These are phyloP conservation scores for Neofusicoccum kwambonambiense DNA, from an alignment of 2,329 filamentous ascomycete species.

Conservation along the genomic window DNA sequence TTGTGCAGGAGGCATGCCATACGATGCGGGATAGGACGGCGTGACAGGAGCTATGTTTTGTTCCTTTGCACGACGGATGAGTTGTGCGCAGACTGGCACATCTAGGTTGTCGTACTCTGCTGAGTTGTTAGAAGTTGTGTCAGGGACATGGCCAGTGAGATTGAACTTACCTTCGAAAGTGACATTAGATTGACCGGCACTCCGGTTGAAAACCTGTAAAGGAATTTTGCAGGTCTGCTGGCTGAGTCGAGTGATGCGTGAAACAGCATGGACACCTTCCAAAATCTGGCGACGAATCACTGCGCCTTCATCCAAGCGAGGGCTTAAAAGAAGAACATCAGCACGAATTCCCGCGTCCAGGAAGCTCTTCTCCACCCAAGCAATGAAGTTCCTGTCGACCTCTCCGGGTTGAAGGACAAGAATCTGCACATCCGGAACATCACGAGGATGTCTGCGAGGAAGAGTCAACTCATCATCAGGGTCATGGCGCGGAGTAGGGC, in stretches of 20 bases:
- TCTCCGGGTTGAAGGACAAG: constrained; percentile 72
- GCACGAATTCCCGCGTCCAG: constrained; percentile 68
- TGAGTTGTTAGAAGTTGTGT: constrained; percentile 23
- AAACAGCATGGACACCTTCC: constrained; percentile 84
- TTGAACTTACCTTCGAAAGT: constrained; percentile 65
- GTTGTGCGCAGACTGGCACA: constrained; percentile 72
- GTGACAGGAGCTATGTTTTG: constrained; percentile 31
- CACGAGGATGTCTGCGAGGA: constrained; percentile 67
- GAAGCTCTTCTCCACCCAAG: constrained; percentile 78
- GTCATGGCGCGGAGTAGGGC: constrained; percentile 62
- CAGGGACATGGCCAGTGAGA: constrained; percentile 8
- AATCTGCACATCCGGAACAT: constrained; percentile 88
- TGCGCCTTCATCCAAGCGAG: constrained; percentile 71
- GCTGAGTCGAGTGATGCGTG: constrained; percentile 32
- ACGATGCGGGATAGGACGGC: constrained; percentile 29
- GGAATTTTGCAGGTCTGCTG: constrained; percentile 70
- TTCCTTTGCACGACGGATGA: constrained; percentile 71
- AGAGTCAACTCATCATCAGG: constrained; percentile 66
- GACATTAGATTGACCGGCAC: constrained; percentile 69
- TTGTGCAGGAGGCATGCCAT: constrained; percentile 29
- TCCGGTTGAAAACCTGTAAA: constrained; percentile 82
- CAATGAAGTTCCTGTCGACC: constrained; percentile 62
- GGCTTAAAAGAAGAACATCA: constrained; percentile 76
- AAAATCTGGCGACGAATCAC: constrained; percentile 83
- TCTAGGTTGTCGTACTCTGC: constrained; percentile 80